Evolutionary conservation across 345 rosid genomes (phyloP), one percentile per base, ranked within the genome.

Genomic region (Lumnitzera littorea): DNA sequence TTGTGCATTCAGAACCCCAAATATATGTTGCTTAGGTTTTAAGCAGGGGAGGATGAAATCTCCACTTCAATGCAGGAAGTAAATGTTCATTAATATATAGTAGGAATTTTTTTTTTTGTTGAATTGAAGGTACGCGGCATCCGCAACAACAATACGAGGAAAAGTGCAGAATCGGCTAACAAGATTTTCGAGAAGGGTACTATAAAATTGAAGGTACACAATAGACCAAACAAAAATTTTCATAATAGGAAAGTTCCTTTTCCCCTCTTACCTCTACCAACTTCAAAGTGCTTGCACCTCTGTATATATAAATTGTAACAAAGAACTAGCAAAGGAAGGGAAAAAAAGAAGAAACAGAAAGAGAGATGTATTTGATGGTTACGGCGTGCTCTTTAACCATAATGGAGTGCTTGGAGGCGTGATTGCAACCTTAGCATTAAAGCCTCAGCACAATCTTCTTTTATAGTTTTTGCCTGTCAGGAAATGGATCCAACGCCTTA

Each of bases 381-480:
- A 27, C 29, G 4, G 29, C 2, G 29, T 27, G 29, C 4, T 11
- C 25, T 7, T 20, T 11, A 27, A 55, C 58, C 58, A 29, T 55
- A 47, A 55, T 55, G 15, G 58, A 47, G 58, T 55, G 58, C 58
- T 55, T 47, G 47, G 58, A 55, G 13, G 29, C 46, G 16, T 55
- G 58, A 17, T 55, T 55, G 58, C 58, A 55, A 55, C 58, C 17
- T 46, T 55, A 47, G 58, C 58, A 55, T 25, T 55, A 47, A 2
- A 55, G 58, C 58, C 58, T 55, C 58, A 55, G 12, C 16, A 55
- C 58, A 27, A 55, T 55, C 58, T 55, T 55, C 58, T 55, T 55
- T 17, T n/a, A 47, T 55, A 15, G 58, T 55, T 29, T 55, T 55
- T 13, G 58, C 58, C 58, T 55, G 58, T 55, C 11, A 13, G 11